Conservation (phyloP, 1,284 basidiomycete species). For the Sphaerobolus stellatus region DNA sequence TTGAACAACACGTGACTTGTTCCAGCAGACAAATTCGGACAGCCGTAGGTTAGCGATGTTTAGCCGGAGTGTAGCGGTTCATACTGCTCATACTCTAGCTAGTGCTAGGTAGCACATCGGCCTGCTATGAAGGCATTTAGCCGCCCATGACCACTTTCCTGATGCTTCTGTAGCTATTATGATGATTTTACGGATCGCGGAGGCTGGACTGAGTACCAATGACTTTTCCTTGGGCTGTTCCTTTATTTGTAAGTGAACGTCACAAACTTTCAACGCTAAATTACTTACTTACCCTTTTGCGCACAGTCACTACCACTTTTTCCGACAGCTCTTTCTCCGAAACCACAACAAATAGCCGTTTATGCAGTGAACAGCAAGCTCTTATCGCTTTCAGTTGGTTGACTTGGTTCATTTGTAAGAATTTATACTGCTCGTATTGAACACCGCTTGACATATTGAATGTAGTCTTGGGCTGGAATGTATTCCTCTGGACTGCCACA, state of each 20-base stretch:
- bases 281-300: background rate
- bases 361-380: slow-evolving; percentile 4
- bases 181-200: slow-evolving; percentile 58
- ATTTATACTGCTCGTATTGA: background rate
- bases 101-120: too few relatives aligned
- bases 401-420: slow-evolving; percentile 4
- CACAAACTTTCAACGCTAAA: background rate
- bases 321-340: background rate
- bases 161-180: slow-evolving; percentile 42
- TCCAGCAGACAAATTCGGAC: too few relatives aligned
- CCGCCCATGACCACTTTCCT: too few relatives aligned
- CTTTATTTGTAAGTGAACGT: background rate
- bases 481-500: background rate
- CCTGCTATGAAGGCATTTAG: too few relatives aligned
- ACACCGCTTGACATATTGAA: background rate
- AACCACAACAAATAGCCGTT: background rate
- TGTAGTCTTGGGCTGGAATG: slow-evolving; percentile 15
- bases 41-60: too few relatives aligned
- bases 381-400: slow-evolving; percentile 5
- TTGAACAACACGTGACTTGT: too few relatives aligned
- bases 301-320: background rate
- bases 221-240: background rate
- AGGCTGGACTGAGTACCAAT: slow-evolving; percentile 30
- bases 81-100: too few relatives aligned
- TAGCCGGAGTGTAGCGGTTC: too few relatives aligned